Conservation (phyloP, 148 eudicot species). For the Simmondsia chinensis region DNA sequence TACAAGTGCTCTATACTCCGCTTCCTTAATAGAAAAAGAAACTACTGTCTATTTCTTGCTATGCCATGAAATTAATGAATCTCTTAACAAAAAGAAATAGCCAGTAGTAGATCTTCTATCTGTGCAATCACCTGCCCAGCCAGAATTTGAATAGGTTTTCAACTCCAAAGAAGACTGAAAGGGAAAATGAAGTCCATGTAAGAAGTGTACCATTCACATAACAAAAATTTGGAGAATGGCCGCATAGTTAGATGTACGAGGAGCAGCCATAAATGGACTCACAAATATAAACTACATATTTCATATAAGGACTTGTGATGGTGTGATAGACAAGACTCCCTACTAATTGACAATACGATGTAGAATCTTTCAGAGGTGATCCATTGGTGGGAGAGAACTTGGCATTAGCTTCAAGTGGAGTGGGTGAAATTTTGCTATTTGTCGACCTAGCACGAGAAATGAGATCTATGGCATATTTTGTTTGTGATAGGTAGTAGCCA, state of each 20-base stretch:
- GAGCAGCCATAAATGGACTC: background rate
- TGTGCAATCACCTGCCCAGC: background rate
- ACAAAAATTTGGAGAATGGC: background rate
- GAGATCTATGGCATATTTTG: too few species aligned
- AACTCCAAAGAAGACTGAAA: background rate
- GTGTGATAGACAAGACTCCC: constrained; percentile 1
- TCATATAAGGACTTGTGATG: too few species aligned
- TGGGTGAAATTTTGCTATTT: too few species aligned
- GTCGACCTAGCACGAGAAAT: too few species aligned
- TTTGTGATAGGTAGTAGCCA: too few species aligned
- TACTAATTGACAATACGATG: background rate
- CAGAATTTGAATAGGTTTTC: background rate
- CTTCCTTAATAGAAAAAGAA: too few species aligned
- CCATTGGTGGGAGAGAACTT: too few species aligned
- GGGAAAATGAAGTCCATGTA: too few species aligned
- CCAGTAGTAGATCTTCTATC: background rate
- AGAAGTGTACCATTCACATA: background rate
- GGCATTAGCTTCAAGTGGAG: too few species aligned
- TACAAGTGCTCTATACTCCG: too few species aligned
- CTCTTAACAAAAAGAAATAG: background rate
- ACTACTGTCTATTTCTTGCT: background rate
- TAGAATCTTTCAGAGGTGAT: background rate
- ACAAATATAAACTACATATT: background rate
- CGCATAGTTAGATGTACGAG: background rate
- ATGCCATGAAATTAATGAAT: background rate